phyloP scores from a whole-genome alignment of 2,329 filamentous ascomycete genomes.

The Alternaria ethzedia region DNA sequence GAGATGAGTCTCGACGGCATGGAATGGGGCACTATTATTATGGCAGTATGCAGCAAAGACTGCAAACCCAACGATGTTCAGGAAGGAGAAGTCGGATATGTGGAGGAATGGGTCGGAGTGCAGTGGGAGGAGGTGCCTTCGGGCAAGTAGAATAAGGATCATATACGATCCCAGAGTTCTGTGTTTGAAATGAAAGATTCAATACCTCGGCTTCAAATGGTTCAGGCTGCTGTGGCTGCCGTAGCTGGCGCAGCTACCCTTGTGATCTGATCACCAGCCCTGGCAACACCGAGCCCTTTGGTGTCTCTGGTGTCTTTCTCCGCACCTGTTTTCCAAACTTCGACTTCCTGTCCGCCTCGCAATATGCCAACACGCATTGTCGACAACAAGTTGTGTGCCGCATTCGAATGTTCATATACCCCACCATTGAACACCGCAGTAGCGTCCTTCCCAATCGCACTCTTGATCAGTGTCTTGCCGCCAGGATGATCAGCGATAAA shows the following conservation, averaged over 20 bases:
- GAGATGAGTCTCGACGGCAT: constrained; percentile 78
- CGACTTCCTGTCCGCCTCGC: constrained; percentile 48
- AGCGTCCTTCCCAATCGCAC: constrained; percentile 48
- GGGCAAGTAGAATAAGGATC: constrained; percentile 19
- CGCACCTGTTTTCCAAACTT: constrained; percentile 46
- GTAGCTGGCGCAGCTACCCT: constrained; percentile 76
- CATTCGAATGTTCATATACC: constrained; percentile 50
- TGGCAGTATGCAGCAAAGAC: constrained; percentile 83
- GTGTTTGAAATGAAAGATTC: background rate
- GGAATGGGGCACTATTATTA: constrained; percentile 95
- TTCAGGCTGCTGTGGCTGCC: constrained; percentile 77
- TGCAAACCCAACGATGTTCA: constrained; percentile 68
- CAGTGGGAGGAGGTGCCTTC: constrained; percentile 84
- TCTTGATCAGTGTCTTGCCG: constrained; percentile 45
- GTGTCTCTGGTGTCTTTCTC: constrained; percentile 66
- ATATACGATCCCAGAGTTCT: background rate
- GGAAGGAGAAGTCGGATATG: constrained; percentile 73
- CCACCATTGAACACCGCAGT: constrained; percentile 51
- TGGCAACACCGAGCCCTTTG: constrained; percentile 74
- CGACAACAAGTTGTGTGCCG: constrained; percentile 48
- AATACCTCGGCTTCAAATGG: background rate
- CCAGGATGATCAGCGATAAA: constrained; percentile 49
- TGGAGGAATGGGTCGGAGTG: constrained; percentile 97
- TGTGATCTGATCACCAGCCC: constrained; percentile 79
- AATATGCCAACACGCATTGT: constrained; percentile 50